Evolutionary conservation across 441 rosid species (phyloP), one percentile per base, ranked within the genome.

Genomic region (Erodium moschatum): DNA sequence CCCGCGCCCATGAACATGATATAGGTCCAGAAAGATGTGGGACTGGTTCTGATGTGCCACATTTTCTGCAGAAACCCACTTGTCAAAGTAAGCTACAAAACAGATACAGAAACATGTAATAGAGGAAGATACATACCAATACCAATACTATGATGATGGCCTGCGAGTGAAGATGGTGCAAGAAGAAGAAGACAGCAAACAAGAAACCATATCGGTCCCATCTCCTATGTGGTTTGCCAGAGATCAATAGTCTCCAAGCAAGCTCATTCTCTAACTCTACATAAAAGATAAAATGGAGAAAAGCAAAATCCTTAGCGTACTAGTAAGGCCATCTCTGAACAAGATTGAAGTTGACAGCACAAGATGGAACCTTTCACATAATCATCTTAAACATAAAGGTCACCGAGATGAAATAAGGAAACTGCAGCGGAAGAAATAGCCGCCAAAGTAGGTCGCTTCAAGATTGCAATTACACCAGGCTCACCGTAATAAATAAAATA

Each of bases 21-120:
- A 58, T 63, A 75, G 42, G 38, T 70, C 66, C 21, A 75, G 33
- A 21, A 19, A 24, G 7, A 71, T 9, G 60, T 21, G 27, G 16
- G 75, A 29, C 60, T 61, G 44, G 29, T 69, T 27, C 29, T 13
- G 5, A n/a, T 19, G 18, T 8, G 31, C 21, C 50, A 35, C 72
- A 15, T 54, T 69, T 68, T 67, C 78, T 75, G 78, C 78, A 64
- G 27, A 12, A 63, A 40, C 13, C 16, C 12, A 50, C 44, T 15
- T 42, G 35, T 58, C 18, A 58, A 9, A 1, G 9, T 19, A 18
- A 48, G 56, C 56, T 54, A 54, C 8, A 54, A 54, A 16, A 42
- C 18, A 54, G 11, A 16, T 54, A 21, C 35, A 61, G 38, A 11
- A 62, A 42, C 11, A 24, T 24, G 27, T 24, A 24, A 24, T 24